Percentiles rank a stretch among this genome's conserved stretches.
Conservation (phyloP, 257 asterid genomes). For the Oldenlandia corymbosa region DNA sequence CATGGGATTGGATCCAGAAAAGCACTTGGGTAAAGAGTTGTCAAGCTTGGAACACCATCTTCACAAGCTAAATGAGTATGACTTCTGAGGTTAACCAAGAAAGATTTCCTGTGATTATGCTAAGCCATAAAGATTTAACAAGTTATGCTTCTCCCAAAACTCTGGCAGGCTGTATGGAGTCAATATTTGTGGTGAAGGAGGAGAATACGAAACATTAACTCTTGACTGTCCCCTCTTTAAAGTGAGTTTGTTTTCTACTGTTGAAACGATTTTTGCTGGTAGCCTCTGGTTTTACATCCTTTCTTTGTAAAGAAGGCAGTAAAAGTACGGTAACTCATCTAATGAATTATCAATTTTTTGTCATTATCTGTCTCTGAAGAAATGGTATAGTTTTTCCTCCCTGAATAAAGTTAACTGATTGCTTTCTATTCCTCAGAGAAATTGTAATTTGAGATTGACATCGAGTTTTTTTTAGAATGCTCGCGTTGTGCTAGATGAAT, state of each 20-base stretch:
- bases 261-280: slow-evolving; percentile 2
- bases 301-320: neutral
- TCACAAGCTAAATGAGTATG: slow-evolving; percentile 88
- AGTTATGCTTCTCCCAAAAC: slow-evolving; percentile 14
- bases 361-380: neutral
- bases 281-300: neutral
- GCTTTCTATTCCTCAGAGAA: neutral
- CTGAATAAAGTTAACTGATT: neutral
- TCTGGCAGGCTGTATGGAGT: slow-evolving; percentile 80
- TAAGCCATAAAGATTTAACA: slow-evolving; percentile 17
- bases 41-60: slow-evolving; percentile 57
- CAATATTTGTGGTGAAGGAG: slow-evolving; percentile 98
- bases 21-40: slow-evolving; percentile 90
- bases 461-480: slow-evolving; percentile 65
- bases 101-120: neutral
- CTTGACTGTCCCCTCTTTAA: slow-evolving; percentile 93
- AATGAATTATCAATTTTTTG: neutral
- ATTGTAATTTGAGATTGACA: slow-evolving; percentile 21
- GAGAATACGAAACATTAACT: slow-evolving; percentile 94
- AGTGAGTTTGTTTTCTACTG: slow-evolving; percentile 38
- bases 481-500: slow-evolving; percentile 82
- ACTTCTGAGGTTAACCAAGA: slow-evolving; percentile 27
- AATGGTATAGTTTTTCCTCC: neutral
- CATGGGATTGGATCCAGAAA: slow-evolving; percentile 83
- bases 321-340: neutral